Percentiles rank a stretch among this genome's conserved stretches.
Conservation (phyloP, 257 asterid species). For the Petunia axillaris region DNA sequence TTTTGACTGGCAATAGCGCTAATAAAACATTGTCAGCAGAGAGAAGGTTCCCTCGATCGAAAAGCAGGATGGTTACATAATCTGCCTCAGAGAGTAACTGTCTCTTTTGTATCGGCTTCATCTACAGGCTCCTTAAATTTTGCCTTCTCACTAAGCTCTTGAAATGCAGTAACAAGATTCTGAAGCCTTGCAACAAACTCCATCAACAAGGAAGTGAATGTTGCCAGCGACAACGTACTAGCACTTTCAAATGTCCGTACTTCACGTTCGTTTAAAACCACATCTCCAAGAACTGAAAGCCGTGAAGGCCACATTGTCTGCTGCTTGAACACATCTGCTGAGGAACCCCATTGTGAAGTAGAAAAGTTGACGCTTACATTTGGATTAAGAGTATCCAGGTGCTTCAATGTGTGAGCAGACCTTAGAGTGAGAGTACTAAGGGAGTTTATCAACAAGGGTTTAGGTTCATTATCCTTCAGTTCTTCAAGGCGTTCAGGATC, state of each 20-base stretch:
- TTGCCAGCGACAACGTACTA: conserved; percentile 82
- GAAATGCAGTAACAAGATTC: conserved; percentile 71
- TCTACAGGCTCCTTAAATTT: conserved; percentile 58
- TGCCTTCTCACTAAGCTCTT: conserved; percentile 77
- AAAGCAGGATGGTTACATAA: conserved; percentile 42
- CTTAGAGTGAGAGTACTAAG: conserved; percentile 47
- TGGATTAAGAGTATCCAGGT: conserved; percentile 45
- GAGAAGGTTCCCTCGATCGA: background rate
- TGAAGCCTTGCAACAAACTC: conserved; percentile 96
- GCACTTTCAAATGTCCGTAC: conserved; percentile 89
- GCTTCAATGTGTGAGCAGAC: conserved; percentile 48
- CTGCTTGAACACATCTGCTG: conserved; percentile 60
- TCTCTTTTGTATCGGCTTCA: conserved; percentile 35
- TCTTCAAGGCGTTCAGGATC: conserved; percentile 69
- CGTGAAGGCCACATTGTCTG: conserved; percentile 94
- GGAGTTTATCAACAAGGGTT: conserved; percentile 53
- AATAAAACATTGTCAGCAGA: background rate
- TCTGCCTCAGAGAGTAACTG: conserved; percentile 46
- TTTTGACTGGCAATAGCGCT: background rate
- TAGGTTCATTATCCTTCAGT: conserved; percentile 62
- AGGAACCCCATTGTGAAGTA: conserved; percentile 68
- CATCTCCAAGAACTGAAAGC: conserved; percentile 76
- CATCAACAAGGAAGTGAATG: conserved; percentile 77
- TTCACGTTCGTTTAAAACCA: conserved; percentile 74
- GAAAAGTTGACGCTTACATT: conserved; percentile 48